These are phyloP conservation scores for Trichoderma lentiforme DNA, from an alignment of 2,329 filamentous ascomycete genomes.

Conservation along the genomic window DNA sequence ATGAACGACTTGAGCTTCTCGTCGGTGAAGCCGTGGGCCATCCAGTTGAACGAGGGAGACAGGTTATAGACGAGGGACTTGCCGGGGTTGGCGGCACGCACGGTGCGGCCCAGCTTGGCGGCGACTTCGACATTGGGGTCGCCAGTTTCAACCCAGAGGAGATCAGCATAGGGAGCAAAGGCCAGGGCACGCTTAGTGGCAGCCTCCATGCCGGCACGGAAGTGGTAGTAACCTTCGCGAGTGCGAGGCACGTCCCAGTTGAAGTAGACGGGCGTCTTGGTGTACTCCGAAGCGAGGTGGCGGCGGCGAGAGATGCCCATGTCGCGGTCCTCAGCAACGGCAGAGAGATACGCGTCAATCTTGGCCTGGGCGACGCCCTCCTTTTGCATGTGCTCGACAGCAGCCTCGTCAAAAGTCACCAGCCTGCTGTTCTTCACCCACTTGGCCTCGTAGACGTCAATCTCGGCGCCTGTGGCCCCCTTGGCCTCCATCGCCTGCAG, in stretches of 20 bases:
- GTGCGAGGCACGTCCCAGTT: conserved; percentile 90
- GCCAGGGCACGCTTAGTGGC: conserved; percentile 91
- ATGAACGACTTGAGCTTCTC: conserved; percentile 84
- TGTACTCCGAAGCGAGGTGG: conserved; percentile 64
- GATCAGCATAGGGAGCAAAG: conserved; percentile 88
- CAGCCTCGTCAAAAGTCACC: conserved; percentile 89
- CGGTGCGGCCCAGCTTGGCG: conserved; percentile 69
- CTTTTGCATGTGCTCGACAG: conserved; percentile 66
- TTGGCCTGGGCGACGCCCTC: conserved; percentile 62
- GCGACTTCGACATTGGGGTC: conserved; percentile 81
- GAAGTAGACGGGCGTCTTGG: conserved; percentile 70
- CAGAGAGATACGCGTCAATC: conserved; percentile 64
- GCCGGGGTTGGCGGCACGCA: conserved; percentile 64
- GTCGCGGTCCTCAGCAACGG: conserved; percentile 62
- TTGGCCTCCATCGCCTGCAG: conserved; percentile 84
- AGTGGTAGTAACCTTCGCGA: conserved; percentile 91
- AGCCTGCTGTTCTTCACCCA: conserved; percentile 88
- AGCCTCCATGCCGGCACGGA: conserved; percentile 75
- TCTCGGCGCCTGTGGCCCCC: conserved; percentile 74
- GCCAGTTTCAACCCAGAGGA: conserved; percentile 96
- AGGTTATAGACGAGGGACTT: conserved; percentile 97
- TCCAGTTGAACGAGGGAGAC: conserved; percentile 97
- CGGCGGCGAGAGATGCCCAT: conserved; percentile 77
- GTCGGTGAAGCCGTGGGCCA: conserved; percentile 85
- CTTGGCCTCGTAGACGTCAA: conserved; percentile 78